Conservation (phyloP, 495 filamentous ascomycete species). For the Chlorociboria aeruginascens region DNA sequence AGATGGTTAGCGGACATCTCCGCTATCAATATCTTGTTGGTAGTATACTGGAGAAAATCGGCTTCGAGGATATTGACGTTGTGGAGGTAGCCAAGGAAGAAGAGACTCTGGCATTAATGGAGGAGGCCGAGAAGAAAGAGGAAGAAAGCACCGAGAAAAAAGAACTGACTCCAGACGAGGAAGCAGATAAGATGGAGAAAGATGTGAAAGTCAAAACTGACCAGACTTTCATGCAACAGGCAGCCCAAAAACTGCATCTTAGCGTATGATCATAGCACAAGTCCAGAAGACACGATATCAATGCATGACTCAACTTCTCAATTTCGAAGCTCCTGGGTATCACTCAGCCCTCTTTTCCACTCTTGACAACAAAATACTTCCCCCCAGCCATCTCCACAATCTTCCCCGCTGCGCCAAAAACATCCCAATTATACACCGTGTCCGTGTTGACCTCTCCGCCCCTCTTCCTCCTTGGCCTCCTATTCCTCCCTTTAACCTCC, state of each 20-base stretch:
- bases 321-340: neutral
- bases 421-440: constrained; percentile 51
- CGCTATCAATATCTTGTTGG: constrained; percentile 43
- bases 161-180: constrained; percentile 10
- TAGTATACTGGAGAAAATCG: constrained; percentile 38
- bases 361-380: constrained; percentile 72
- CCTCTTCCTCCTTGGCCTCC: constrained; percentile 30
- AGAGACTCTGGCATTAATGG: constrained; percentile 25
- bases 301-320: neutral
- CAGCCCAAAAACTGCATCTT: constrained; percentile 10
- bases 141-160: constrained; percentile 16
- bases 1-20: constrained; percentile 40
- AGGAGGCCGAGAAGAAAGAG: constrained; percentile 28
- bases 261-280: constrained; percentile 3
- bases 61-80: constrained; percentile 42
- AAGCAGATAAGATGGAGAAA: constrained; percentile 16
- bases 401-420: constrained; percentile 49
- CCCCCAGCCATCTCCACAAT: constrained; percentile 36
- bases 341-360: constrained; percentile 22
- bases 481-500: constrained; percentile 29
- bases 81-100: constrained; percentile 31
- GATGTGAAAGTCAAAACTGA: constrained; percentile 16
- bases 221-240: constrained; percentile 13
- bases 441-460: constrained; percentile 14
- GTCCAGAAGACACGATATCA: neutral